A percentile compares a stretch with the other conserved stretches of the same genome.
Conservation (phyloP, 2,329 filamentous ascomycete species). For the Pseudopithomyces chartarum region DNA sequence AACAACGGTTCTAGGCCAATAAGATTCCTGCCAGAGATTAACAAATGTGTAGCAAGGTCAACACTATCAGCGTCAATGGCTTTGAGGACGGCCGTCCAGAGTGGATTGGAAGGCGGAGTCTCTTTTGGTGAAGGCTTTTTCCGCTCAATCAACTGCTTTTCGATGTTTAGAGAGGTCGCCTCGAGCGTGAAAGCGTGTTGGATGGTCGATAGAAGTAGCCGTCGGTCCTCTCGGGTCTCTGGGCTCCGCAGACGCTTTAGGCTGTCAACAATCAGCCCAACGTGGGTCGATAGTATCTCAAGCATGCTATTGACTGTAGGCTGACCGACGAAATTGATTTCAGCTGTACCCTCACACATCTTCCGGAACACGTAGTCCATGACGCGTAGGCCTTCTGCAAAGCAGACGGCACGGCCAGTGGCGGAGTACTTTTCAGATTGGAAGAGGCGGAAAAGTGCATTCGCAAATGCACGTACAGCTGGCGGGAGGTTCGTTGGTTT, state of each 20-base stretch:
- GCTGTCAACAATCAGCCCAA: constrained; percentile 41
- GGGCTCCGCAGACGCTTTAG: constrained; percentile 34
- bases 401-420: constrained; percentile 65
- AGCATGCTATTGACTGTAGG: constrained; percentile 61
- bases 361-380: constrained; percentile 40
- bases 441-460: constrained; percentile 72
- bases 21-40: constrained; percentile 72
- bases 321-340: constrained; percentile 45
- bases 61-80: constrained; percentile 69
- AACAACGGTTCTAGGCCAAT: constrained; percentile 76
- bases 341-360: constrained; percentile 39
- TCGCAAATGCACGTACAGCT: constrained; percentile 77
- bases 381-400: constrained; percentile 60
- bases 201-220: constrained; percentile 67
- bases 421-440: constrained; percentile 61
- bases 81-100: constrained; percentile 79
- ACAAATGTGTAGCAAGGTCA: constrained; percentile 74
- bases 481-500: constrained; percentile 76
- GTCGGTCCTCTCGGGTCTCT: constrained; percentile 39
- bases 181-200: constrained; percentile 71
- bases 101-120: constrained; percentile 70
- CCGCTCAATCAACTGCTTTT: constrained; percentile 69
- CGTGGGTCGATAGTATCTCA: constrained; percentile 68
- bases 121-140: constrained; percentile 66
- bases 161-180: constrained; percentile 70